These are phyloP conservation scores for Alternaria sp. DNA, from an alignment of 2,329 filamentous ascomycete genomes.

Conservation along the genomic window DNA sequence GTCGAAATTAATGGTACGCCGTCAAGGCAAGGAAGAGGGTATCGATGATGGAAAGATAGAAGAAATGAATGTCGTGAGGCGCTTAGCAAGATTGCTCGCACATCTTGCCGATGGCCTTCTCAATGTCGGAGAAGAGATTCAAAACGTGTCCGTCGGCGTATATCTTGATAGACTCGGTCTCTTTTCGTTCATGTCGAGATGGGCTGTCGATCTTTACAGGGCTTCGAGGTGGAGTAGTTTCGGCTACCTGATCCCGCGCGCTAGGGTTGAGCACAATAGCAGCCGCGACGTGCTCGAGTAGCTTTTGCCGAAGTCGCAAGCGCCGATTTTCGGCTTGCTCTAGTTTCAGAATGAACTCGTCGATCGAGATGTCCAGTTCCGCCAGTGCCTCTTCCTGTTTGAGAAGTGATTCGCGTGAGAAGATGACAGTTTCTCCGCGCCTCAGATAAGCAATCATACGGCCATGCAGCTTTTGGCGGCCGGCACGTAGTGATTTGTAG, in stretches of 20 bases:
- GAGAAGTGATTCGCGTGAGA: slow-evolving; percentile 75
- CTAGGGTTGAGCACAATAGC: slow-evolving; percentile 54
- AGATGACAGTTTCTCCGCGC: slow-evolving; percentile 71
- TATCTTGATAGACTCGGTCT: slow-evolving; percentile 53
- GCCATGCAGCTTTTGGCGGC: slow-evolving; percentile 76
- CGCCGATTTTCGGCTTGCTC: slow-evolving; percentile 80
- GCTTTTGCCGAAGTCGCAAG: slow-evolving; percentile 76
- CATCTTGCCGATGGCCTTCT: slow-evolving; percentile 51
- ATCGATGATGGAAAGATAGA: slow-evolving; percentile 12
- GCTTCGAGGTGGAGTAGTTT: slow-evolving; percentile 48
- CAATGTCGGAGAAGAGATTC: slow-evolving; percentile 51
- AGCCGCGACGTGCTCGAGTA: slow-evolving; percentile 81
- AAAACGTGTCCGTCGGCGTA: slow-evolving; percentile 52
- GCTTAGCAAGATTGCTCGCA: slow-evolving; percentile 49
- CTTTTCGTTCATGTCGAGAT: slow-evolving; percentile 40
- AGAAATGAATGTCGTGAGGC: slow-evolving; percentile 11
- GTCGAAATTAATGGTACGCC: slow-evolving; percentile 30
- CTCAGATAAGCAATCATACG: slow-evolving; percentile 80
- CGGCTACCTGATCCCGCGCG: slow-evolving; percentile 33
- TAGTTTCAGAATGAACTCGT: slow-evolving; percentile 81
- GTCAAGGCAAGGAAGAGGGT: slow-evolving; percentile 16
- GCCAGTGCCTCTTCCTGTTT: slow-evolving; percentile 81
- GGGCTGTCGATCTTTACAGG: slow-evolving; percentile 48
- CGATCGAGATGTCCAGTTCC: slow-evolving; percentile 78
- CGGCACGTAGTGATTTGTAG: slow-evolving; percentile 75